Evolutionary conservation across 1,284 basidiomycete species (phyloP), one percentile per base, ranked within the genome.

Genomic region (Entoloma clypeatum): DNA sequence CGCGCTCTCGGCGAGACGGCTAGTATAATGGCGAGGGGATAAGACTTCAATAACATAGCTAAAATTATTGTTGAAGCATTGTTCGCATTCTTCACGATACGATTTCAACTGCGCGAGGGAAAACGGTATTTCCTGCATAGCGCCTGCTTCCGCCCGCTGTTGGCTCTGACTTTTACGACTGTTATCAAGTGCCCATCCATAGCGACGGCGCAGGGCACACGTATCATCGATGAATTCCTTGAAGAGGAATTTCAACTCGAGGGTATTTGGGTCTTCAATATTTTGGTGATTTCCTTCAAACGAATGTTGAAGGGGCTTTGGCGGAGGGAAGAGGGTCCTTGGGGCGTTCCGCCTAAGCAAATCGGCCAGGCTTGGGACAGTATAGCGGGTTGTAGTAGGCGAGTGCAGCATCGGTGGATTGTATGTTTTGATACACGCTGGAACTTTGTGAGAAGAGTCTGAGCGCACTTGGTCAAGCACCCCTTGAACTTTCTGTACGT

Each of bases 11-110:
- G 39, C 10, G 11, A 5, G 25, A 25, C 5, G 34, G n/a, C n/a
- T n/a, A n/a, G n/a, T n/a, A n/a, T n/a, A n/a, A n/a, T n/a, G n/a
- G 11, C 7, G 16, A 16, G 44, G 47, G 4, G 24, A 43, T 28
- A 44, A 31, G 1, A 23, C 7, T 8, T 11, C 5, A 14, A 2
- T 10, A 26, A 43, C 9, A 5, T n/a, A 9, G 11, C 13, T 7
- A 9, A 24, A 36, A 11, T 8, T 13, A 1, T 9, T 7, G 2
- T 24, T 14, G 4, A 47, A 36, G 8, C 41, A 33, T 13, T 16
- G 24, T 3, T 29, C 27, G 9, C 29, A 28, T 13, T 23, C 18
- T 25, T 42, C 39, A 13, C 37, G 41, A 28, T 28, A 28, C 11
- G 5, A 4, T n/a, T n/a, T 5, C 26, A 28, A 14, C 11, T 28